Conservation (phyloP, 225 moss, liverwort and hornwort species). For the Asterella californica region DNA sequence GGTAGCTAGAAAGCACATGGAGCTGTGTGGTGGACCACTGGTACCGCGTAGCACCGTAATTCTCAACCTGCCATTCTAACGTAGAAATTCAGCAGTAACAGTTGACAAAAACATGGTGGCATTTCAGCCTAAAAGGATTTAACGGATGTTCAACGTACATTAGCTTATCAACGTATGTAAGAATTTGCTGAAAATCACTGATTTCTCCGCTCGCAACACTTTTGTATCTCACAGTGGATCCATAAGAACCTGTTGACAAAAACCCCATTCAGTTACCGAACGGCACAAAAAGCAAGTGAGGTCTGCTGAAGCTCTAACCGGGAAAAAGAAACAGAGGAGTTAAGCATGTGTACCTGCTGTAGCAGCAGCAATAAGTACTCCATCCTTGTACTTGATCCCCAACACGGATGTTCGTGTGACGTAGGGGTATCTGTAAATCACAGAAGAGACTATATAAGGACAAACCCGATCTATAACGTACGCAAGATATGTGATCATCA, state of each 20-base stretch:
- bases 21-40: not conserved
- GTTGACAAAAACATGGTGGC: too few species aligned
- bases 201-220: constrained; percentile 93
- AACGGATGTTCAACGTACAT: constrained; percentile 52
- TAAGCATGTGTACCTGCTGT: constrained; percentile 58
- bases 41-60: too few species aligned
- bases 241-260: constrained; percentile 67
- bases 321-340: not conserved
- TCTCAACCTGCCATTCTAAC: too few species aligned
- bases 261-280: not conserved
- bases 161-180: constrained; percentile 45
- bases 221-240: constrained; percentile 89
- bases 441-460: not conserved
- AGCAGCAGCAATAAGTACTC: constrained; percentile 77
- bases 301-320: not conserved
- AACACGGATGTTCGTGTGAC: constrained; percentile 90
- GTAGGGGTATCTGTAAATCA: constrained; percentile 60
- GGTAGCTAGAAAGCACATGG: not conserved
- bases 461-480: not conserved
- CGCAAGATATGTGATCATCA: too few species aligned
- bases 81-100: not conserved
- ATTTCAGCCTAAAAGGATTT: not conserved
- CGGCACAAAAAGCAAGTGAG: not conserved
- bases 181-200: constrained; percentile 84
- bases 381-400: constrained; percentile 97